Evolutionary conservation across 2,329 filamentous ascomycete species (phyloP), one percentile per base, ranked within the genome.

Genomic region (Neonectria faginata): DNA sequence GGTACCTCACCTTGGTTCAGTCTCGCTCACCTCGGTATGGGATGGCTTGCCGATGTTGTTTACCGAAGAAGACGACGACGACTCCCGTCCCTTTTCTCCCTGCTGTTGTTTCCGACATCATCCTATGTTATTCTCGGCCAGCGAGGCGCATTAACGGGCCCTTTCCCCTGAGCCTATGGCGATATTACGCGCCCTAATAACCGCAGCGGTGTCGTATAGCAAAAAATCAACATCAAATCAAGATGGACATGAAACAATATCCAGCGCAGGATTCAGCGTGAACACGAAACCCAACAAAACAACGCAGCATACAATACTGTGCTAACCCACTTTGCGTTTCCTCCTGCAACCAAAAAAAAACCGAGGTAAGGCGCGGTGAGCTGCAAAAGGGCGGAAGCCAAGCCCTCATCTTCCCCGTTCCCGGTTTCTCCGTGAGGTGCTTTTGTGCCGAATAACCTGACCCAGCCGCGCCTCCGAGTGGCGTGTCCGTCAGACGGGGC

Each of bases 401-500:
- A 63, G 33, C 36, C 44, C 44, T 55, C 60, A 56, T 55, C 18
- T 57, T 48, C 64, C 61, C 57, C 45, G 33, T 29, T 51, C 58
- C 62, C 57, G 47, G 47, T 64, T 70, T 64, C 64, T 67, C 70
- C 65, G 68, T 70, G 68, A 71, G 71, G 59, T 73, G 69, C 63
- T 71, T 71, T 52, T 51, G 42, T 22, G 57, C 64, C 62, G 61
- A 67, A 68, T 67, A 67, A 60, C 70, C 63, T 73, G 71, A 68
- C 65, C 64, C 59, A 41, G 27, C 58, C 36, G 29, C 36, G 45
- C 54, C 58, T 27, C 60, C 53, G 56, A 69, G 65, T 73, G 70
- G 71, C 71, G 66, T 71, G 71, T 69, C 64, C 50, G 60, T 62
- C 60, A 59, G 60, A 60, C 57, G 50, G 57, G 25, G 25, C 25